Evolutionary conservation across 2,329 filamentous ascomycete species (phyloP), one percentile per base, ranked within the genome.

Genomic region (Macrophomina phaseolina): DNA sequence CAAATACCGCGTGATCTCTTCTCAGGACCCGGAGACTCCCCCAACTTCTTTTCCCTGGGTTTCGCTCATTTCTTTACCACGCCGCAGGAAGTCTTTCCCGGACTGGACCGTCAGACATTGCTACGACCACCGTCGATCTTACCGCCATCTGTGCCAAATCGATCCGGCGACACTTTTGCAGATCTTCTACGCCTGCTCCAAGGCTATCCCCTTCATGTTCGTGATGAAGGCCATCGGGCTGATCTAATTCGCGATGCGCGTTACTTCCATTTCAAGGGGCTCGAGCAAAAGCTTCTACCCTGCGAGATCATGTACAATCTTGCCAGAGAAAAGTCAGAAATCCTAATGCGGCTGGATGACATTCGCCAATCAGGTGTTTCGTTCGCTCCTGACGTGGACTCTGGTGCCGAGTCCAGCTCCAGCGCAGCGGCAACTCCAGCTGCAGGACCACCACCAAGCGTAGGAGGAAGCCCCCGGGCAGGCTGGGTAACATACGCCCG

Each of bases 41-140:
- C 94, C 12, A 98, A 98, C 78, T 98, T 93, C 84, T 98, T 98
- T 83, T 91, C 93, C 0, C 86, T 97, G 3, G 94, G 94, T 67
- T 97, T 97, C 74, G 90, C 89, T 45, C 87, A 92, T 72, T 96
- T 97, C 84, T 97, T 97, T 81, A 90, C 89, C 16, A 89, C 88
- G 2, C 91, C 91, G 0, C 84, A 87, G 14, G 90, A 97, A 72
- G 86, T 93, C 5, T 97, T 97, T 72, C 94, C 94, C 0, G 94
- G 94, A 1, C 86, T 97, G 0, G 89, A 93, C 67, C 88, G 92
- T 62, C 87, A 89, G 68, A 88, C 89, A 14, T 86, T 97, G 23
- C 87, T 97, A 49, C 90, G 94, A 0, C 94, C 94, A 1, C 94
- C 94, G 0, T 91, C 92, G 5, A 95, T 98, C 70, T 80, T 90